These are phyloP conservation scores for Phaeomoniella chlamydospora DNA, from an alignment of 2,329 filamentous ascomycete species.

Conservation along the genomic window DNA sequence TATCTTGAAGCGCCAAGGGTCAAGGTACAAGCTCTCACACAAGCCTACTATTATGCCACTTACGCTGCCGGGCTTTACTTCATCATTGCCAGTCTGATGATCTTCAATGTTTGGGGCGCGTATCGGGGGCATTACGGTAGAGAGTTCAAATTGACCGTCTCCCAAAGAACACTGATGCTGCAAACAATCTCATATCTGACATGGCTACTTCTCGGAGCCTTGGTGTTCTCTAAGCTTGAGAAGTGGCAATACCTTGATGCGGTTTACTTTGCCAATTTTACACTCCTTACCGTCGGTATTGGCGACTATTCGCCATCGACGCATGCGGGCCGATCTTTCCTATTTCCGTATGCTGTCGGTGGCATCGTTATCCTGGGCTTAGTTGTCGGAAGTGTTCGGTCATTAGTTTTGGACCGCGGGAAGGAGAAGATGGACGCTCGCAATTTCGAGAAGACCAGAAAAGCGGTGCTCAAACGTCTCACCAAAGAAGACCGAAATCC, in stretches of 20 bases:
- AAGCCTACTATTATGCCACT: slow-evolving; percentile 46
- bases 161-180: slow-evolving; percentile 38
- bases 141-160: slow-evolving; percentile 39
- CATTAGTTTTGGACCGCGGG: slow-evolving; percentile 21
- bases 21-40: slow-evolving; percentile 32
- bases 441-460: slow-evolving; percentile 19
- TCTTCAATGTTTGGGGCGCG: slow-evolving; percentile 41
- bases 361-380: slow-evolving; percentile 41
- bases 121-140: slow-evolving; percentile 38
- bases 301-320: slow-evolving; percentile 36
- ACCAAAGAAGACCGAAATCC: not conserved
- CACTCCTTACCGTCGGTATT: slow-evolving; percentile 39
- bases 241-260: slow-evolving; percentile 38
- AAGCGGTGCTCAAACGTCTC: slow-evolving; percentile 14
- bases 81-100: slow-evolving; percentile 38
- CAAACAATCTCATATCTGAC: slow-evolving; percentile 26
- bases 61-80: slow-evolving; percentile 43
- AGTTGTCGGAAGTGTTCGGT: slow-evolving; percentile 36
- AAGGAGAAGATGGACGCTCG: slow-evolving; percentile 20
- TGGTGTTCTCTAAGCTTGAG: slow-evolving; percentile 27
- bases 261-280: slow-evolving; percentile 42
- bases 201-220: slow-evolving; percentile 23
- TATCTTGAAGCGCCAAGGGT: slow-evolving; percentile 21
- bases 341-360: slow-evolving; percentile 40
- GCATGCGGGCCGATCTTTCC: slow-evolving; percentile 31